Evolutionary conservation across 2,329 filamentous ascomycete species (phyloP), one percentile per base, ranked within the genome.

Genomic region (Ophiostoma sp.): DNA sequence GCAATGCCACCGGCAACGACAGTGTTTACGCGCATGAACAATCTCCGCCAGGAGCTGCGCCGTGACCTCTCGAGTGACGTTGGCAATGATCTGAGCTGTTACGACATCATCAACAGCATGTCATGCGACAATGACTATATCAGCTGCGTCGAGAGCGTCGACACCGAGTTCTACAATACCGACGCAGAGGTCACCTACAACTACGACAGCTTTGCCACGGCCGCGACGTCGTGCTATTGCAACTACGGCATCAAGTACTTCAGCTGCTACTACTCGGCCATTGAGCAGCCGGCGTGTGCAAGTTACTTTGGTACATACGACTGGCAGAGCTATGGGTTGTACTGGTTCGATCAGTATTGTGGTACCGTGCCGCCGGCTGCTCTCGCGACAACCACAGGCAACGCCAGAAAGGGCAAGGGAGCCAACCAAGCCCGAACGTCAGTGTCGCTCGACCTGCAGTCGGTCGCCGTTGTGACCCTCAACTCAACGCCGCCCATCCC

Each of bases 231-330:
- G 11, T 77, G 76, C 68, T 72, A 73, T 69, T 77, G 76, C 73
- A 72, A 44, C 52, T 73, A 75, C 52, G 75, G 76, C 69, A 57
- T 72, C 5, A 66, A 69, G 31, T 76, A 76, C 54, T 71, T 76
- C 11, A 72, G 73, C 69, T 77, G 76, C 68, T 74, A 70, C 69
- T 76, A 68, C 52, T 69, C 64, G 20, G 70, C 66, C 67, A 60
- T 67, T 15, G 72, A 20, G 57, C 39, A 69, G 67, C 13, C 68
- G 71, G 65, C 27, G 2, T 76, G 75, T 44, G 36, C 68, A 11
- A 67, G 60, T 48, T 71, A 73, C 23, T 69, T 69, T 20, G 66
- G 72, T 20, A 72, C 70, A 17, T 70, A 72, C 5, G 69, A 72
- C 54, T 72, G 70, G 71, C 33, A 54, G 6, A 71, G 73, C 31